Conservation (phyloP, 2,329 filamentous ascomycete species). For the Rhynchosporium graminicola region DNA sequence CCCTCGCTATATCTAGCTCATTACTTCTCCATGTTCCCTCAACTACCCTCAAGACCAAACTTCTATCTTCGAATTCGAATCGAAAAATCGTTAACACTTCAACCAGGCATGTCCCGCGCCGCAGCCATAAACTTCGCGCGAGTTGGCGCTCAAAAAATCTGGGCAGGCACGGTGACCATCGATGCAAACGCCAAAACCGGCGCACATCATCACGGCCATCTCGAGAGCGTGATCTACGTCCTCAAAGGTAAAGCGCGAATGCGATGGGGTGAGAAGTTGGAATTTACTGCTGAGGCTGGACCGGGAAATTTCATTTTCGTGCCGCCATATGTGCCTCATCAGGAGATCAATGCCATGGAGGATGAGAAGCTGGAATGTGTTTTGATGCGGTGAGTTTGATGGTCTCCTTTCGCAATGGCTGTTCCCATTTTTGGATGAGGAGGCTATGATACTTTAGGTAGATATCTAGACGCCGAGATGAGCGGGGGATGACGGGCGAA, state of each 20-base stretch:
- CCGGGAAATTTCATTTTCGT: constrained; percentile 50
- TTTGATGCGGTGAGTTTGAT: constrained; percentile 23
- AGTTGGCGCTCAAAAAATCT: constrained; percentile 47
- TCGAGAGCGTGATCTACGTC: constrained; percentile 49
- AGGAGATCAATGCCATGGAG: constrained; percentile 48
- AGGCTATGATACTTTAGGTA: too few species aligned
- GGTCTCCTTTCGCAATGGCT: neutral
- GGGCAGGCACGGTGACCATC: constrained; percentile 48
- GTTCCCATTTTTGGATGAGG: too few species aligned
- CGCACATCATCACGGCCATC: constrained; percentile 48
- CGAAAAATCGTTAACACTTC: neutral
- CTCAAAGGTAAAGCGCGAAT: constrained; percentile 48
- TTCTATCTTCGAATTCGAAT: too few species aligned
- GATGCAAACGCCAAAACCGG: constrained; percentile 47
- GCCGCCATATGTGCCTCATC: constrained; percentile 48
- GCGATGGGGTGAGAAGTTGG: constrained; percentile 48
- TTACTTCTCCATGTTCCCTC: too few species aligned
- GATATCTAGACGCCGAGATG: too few species aligned
- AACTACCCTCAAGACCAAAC: too few species aligned
- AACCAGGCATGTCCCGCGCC: constrained; percentile 44
- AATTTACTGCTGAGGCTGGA: constrained; percentile 48
- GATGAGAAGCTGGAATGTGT: constrained; percentile 47
- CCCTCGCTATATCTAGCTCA: neutral
- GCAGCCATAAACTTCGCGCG: constrained; percentile 49
- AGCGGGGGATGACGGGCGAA: too few species aligned